Evolutionary conservation across 345 rosid genomes (phyloP).

Genomic region (Salix koriyanagi): DNA sequence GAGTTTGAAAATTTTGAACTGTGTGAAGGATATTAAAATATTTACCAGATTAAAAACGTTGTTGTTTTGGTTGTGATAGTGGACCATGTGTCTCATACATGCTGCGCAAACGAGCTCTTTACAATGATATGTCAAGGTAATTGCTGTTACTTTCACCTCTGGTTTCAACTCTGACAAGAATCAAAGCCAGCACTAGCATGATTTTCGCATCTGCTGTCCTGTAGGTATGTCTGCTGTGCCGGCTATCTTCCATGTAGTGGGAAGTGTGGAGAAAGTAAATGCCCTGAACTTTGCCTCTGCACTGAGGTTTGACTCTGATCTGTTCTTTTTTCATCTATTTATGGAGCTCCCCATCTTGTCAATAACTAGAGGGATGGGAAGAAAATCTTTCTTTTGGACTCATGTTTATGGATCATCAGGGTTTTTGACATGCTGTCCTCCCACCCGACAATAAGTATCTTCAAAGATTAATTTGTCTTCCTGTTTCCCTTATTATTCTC

Average conservation of each 20-base stretch:
- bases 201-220: background rate
- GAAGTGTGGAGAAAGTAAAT: constrained; percentile 52
- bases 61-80: constrained; percentile 21
- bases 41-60: background rate
- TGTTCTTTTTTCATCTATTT: background rate
- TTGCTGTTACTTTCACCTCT: background rate
- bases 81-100: constrained; percentile 64
- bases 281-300: constrained; percentile 71
- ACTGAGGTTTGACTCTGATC: constrained; percentile 46
- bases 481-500: background rate
- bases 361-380: background rate
- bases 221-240: constrained; percentile 65
- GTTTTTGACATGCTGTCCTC: background rate
- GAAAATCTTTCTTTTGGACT: background rate
- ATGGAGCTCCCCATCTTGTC: background rate
- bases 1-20: background rate
- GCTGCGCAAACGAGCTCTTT: constrained; percentile 66
- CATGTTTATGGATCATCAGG: background rate
- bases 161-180: background rate
- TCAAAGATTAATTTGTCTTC: background rate
- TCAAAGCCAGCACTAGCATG: background rate
- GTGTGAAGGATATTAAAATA: no score
- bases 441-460: background rate
- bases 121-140: constrained; percentile 58
- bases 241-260: constrained; percentile 80